Evolutionary conservation across 768 basidiomycete species (phyloP), one percentile per base, ranked within the genome.

Genomic region (Leccinum variicolor): DNA sequence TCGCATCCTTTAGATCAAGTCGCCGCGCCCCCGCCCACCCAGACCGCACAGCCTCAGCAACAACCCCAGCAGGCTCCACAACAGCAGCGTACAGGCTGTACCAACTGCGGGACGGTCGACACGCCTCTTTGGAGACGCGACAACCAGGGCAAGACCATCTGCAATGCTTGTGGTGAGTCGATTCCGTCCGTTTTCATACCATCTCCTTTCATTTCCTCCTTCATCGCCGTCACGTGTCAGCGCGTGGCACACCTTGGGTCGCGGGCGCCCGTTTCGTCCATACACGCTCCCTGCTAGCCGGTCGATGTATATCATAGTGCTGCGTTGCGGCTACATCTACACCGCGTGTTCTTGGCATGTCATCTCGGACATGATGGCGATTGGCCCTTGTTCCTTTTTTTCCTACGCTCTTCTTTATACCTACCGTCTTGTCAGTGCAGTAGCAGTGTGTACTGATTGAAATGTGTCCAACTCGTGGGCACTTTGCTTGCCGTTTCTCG

Each of bases 91-190:
- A 70, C 68, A 7, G 64, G 68, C 55, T 91, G 89, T 70, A 78
- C 84, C 39, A 90, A 89, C 72, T 91, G 92, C 74, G 85, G 84
- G 17, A 87, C 88, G n/a, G 76, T 80, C 6, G 81, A 84, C 61
- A 92, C 90, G 55, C 91, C 92, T 34, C 82, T 93, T 26, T 94
- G 92, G 92, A 78, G 91, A 65, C 82, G 91, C 64, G 90, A 90
- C 69, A 76, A 80, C 46, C 84, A 89, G 64, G 92, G 92, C 57
- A 90, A 88, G 72, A 82, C 86, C 50, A 83, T 94, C 68, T 94
- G 92, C 78, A 94, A 94, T 73, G 89, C 90, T 52, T 94, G 92
- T 73, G 92, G 92, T 93, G 71, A 82, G 90, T 82, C 39, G 56
- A 62, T 69, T 62, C 61, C 33, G 61, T 65, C 66, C 57, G 15